phyloP scores from a whole-genome alignment of 306 rosid species.

The Glycyrrhiza uralensis region DNA sequence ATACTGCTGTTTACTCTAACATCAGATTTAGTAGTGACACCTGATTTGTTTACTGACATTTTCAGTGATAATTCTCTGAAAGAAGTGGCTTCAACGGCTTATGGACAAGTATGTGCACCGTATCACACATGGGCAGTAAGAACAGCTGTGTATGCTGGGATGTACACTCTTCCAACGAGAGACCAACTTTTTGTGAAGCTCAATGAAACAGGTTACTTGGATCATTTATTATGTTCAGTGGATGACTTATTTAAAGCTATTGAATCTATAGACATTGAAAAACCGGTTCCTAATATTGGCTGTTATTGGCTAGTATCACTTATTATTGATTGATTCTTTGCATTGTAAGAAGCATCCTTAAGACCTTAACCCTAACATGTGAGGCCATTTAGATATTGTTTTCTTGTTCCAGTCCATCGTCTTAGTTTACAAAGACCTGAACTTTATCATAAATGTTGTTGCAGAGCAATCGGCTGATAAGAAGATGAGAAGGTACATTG shows the following conservation, averaged over 20 bases:
- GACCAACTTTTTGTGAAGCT: constrained; percentile 75
- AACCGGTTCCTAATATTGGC: neutral
- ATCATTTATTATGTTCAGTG: neutral
- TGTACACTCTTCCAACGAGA: constrained; percentile 91
- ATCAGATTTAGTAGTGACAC: neutral
- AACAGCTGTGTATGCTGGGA: constrained; percentile 92
- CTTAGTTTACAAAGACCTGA: neutral
- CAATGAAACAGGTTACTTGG: constrained; percentile 65
- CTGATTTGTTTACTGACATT: constrained; percentile 15
- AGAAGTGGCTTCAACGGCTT: constrained; percentile 81
- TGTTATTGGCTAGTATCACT: neutral
- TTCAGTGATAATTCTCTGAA: constrained; percentile 59
- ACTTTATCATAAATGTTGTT: constrained; percentile 14
- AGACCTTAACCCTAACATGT: neutral
- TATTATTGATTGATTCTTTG: neutral
- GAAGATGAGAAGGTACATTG: constrained; percentile 80
- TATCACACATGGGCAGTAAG: constrained; percentile 85
- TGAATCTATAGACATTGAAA: neutral
- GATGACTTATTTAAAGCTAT: neutral
- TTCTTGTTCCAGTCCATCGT: neutral
- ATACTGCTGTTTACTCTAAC: neutral
- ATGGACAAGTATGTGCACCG: constrained; percentile 82
- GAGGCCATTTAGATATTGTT: neutral
- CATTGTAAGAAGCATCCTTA: neutral
- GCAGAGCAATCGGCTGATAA: constrained; percentile 78